Evolutionary conservation across 768 basidiomycete species (phyloP).

Genomic region (Boletales sp.): DNA sequence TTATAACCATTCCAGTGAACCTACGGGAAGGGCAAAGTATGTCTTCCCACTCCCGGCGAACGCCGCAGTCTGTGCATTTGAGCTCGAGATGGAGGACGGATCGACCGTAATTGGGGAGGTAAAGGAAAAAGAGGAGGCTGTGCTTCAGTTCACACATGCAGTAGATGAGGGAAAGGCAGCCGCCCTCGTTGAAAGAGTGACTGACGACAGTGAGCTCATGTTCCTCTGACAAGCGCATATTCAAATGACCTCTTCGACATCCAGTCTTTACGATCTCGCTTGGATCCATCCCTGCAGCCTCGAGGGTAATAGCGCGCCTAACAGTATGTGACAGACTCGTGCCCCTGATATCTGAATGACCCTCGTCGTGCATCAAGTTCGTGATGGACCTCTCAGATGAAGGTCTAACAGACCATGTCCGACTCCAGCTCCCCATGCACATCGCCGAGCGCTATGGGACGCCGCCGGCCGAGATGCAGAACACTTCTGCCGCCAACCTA

Average conservation of each 20-base stretch:
- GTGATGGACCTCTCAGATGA: slow-evolving; percentile 53
- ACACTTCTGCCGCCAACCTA: slow-evolving; percentile 25
- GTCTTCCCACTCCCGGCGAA: slow-evolving; percentile 56
- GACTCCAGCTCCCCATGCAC: slow-evolving; percentile 51
- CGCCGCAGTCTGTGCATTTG: slow-evolving; percentile 54
- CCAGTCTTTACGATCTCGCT: slow-evolving; percentile 58
- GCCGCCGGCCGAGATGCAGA: slow-evolving; percentile 36
- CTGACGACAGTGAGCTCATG: slow-evolving; percentile 45
- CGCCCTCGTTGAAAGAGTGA: slow-evolving; percentile 46
- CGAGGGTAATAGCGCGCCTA: slow-evolving; percentile 38
- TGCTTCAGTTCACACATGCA: slow-evolving; percentile 38
- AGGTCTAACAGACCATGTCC: slow-evolving; percentile 43
- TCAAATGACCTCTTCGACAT: neutral
- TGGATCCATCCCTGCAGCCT: slow-evolving; percentile 45
- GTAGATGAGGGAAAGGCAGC: slow-evolving; percentile 37
- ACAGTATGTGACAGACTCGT: slow-evolving; percentile 33
- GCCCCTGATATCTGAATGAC: neutral
- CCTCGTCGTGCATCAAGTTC: slow-evolving; percentile 32
- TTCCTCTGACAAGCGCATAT: neutral
- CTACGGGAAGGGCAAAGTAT: slow-evolving; percentile 48
- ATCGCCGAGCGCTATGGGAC: slow-evolving; percentile 53
- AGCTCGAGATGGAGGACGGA: slow-evolving; percentile 44
- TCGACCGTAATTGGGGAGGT: slow-evolving; percentile 41
- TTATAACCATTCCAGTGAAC: slow-evolving; percentile 32
- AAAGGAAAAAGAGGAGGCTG: slow-evolving; percentile 46